Percentiles rank a stretch among this genome's conserved stretches.
phyloP scores from a whole-genome alignment of 2,329 filamentous ascomycete species.

The Penicillium sp. region DNA sequence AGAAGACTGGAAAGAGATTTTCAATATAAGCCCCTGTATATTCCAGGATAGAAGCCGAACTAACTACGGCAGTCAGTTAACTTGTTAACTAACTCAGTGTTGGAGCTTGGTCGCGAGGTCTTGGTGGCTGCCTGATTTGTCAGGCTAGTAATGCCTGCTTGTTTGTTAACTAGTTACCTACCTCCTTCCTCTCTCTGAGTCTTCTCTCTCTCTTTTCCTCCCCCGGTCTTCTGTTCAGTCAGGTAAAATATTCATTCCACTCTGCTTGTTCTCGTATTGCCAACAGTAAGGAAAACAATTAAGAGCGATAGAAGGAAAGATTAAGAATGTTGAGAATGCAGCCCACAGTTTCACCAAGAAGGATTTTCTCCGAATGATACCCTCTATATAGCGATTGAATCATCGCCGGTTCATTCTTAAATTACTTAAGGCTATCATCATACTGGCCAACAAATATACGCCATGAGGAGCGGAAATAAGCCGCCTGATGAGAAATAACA shows the following conservation, averaged over 20 bases:
- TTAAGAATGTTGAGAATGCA: constrained; percentile 11
- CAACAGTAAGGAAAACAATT: constrained; percentile 10
- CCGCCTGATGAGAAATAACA: no score
- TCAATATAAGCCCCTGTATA: constrained; percentile 6
- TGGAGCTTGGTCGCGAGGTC: no score
- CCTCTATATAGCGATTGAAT: constrained; percentile 8
- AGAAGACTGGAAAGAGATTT: constrained; percentile 11
- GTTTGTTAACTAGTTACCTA: no score
- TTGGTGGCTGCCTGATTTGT: no score
- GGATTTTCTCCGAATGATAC: constrained; percentile 9
- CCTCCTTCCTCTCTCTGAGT: no score
- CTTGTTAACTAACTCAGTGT: no score
- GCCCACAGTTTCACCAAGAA: constrained; percentile 11
- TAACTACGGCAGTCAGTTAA: not conserved
- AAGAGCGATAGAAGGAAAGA: constrained; percentile 2
- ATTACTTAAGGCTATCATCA: constrained; percentile 12
- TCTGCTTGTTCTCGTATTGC: no score
- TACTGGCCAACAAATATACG: constrained; percentile 1
- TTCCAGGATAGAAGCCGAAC: not conserved
- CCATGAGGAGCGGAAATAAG: no score
- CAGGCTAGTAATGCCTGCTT: no score
- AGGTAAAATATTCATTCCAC: no score
- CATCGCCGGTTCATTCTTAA: constrained; percentile 10
- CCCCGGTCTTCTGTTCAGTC: no score
- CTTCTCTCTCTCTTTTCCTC: no score